phyloP scores from a whole-genome alignment of 1,284 basidiomycete species.

The Moesziomyces sp. region DNA sequence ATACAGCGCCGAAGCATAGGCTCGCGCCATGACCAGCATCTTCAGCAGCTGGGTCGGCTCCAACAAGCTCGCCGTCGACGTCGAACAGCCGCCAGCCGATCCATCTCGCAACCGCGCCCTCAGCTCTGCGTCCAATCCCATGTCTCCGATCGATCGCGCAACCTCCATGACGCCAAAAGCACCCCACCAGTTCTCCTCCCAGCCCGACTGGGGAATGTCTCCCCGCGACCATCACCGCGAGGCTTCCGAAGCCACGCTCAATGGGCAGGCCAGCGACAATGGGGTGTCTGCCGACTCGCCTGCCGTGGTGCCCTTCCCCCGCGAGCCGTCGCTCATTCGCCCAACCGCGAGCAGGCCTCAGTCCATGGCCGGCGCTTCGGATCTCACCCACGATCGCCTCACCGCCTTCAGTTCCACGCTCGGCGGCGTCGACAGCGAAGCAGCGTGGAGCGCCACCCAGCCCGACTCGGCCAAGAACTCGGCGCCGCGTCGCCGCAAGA shows the following conservation, averaged over 20 bases:
- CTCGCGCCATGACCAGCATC: conserved; percentile 33
- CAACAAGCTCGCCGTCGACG: conserved; percentile 24
- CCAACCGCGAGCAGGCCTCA: conserved; percentile 22
- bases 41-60: conserved; percentile 40
- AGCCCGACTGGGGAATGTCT: conserved; percentile 12
- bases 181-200: conserved; percentile 19
- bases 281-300: conserved; percentile 1
- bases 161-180: conserved; percentile 47
- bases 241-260: conserved; percentile 41
- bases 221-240: conserved; percentile 37
- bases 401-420: conserved; percentile 30
- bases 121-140: conserved; percentile 23
- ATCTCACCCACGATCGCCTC: conserved; percentile 19
- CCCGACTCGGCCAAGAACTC: conserved; percentile 22
- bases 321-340: conserved; percentile 2
- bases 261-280: conserved; percentile 14
- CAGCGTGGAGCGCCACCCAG: conserved; percentile 27
- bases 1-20: no score
- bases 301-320: neutral
- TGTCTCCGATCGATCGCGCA: conserved; percentile 46
- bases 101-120: conserved; percentile 13
- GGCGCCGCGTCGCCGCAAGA: conserved; percentile 24
- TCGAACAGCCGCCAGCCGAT: conserved; percentile 28
- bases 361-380: conserved; percentile 14
- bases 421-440: conserved; percentile 45